Percentiles rank a stretch among this genome's conserved stretches.
Evolutionary conservation across 495 filamentous ascomycete species (phyloP).

Genomic region (Saxophila tyrrhenica): DNA sequence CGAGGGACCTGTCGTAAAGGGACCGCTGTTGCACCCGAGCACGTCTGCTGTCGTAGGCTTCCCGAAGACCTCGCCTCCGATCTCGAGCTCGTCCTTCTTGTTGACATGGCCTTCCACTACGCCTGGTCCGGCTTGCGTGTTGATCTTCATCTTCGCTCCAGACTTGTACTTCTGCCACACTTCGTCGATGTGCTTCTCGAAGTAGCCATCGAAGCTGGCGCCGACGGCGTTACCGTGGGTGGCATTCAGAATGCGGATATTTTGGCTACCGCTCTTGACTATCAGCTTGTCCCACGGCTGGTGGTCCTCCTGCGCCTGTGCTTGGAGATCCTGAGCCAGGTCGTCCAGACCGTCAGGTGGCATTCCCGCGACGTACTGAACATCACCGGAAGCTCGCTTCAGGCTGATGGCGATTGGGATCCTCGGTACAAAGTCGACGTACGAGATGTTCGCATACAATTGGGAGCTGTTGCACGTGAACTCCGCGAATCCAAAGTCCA

Average conservation of each 20-base stretch:
- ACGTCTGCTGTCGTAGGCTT: constrained; percentile 53
- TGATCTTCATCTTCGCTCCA: constrained; percentile 37
- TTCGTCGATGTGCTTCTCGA: constrained; percentile 46
- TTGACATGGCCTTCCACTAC: constrained; percentile 42
- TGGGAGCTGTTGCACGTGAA: constrained; percentile 59
- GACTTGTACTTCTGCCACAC: constrained; percentile 52
- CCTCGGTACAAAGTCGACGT: constrained; percentile 58
- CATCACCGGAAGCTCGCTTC: constrained; percentile 38
- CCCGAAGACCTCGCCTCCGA: constrained; percentile 42
- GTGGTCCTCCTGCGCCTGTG: constrained; percentile 43
- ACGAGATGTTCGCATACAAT: constrained; percentile 63
- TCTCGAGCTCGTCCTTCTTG: constrained; percentile 37
- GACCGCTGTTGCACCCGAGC: constrained; percentile 59
- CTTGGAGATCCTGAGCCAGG: constrained; percentile 40
- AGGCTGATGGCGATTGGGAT: constrained; percentile 55
- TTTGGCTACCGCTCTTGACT: constrained; percentile 38
- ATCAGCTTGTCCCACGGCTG: constrained; percentile 56
- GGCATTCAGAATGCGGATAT: constrained; percentile 53
- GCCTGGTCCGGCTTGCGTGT: constrained; percentile 50
- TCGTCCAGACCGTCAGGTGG: constrained; percentile 44
- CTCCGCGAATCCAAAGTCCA: constrained; percentile 59
- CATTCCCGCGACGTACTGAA: constrained; percentile 48
- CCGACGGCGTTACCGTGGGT: constrained; percentile 50
- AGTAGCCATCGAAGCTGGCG: constrained; percentile 50
- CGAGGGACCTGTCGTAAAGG: constrained; percentile 47